A percentile compares a stretch with the other conserved stretches of the same genome.
phyloP scores from a whole-genome alignment of 768 basidiomycete genomes.

The Tricholoma hemisulphureum region DNA sequence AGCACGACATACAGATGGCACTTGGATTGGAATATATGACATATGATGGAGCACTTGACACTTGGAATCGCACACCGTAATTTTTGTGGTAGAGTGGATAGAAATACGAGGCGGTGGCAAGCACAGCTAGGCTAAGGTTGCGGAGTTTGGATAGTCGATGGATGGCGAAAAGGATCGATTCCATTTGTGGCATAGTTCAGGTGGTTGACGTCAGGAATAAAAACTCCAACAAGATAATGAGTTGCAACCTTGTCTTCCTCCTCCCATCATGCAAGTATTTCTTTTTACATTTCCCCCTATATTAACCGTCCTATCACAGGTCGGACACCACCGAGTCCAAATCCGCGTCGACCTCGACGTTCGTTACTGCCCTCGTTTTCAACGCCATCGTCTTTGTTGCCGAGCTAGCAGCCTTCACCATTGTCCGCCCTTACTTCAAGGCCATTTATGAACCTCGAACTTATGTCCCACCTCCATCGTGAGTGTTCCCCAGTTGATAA shows the following conservation, averaged over 20 bases:
- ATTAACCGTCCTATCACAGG: conserved; percentile 24
- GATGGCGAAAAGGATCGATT: neutral
- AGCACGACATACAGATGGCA: too few species aligned
- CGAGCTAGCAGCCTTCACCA: conserved; percentile 76
- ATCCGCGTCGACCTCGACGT: conserved; percentile 72
- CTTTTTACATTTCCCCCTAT: neutral
- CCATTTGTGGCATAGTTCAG: neutral
- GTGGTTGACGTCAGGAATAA: conserved; percentile 22
- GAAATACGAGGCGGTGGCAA: neutral
- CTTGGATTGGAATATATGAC: too few species aligned
- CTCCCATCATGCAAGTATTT: conserved; percentile 22
- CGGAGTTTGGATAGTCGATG: neutral
- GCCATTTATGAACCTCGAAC: conserved; percentile 88
- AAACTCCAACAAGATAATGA: neutral
- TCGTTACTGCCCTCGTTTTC: conserved; percentile 82
- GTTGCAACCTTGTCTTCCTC: neutral
- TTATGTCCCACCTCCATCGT: conserved; percentile 50
- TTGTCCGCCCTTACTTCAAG: conserved; percentile 82
- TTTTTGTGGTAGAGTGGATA: too few species aligned
- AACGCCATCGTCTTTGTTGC: conserved; percentile 71
- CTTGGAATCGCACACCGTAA: too few species aligned
- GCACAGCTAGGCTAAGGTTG: neutral
- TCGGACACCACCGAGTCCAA: conserved; percentile 40
- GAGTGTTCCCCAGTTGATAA: conserved; percentile 14
- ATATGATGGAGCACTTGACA: too few species aligned